Conservation (phyloP, 129 eudicot species). For the Smallanthus sonchifolius region DNA sequence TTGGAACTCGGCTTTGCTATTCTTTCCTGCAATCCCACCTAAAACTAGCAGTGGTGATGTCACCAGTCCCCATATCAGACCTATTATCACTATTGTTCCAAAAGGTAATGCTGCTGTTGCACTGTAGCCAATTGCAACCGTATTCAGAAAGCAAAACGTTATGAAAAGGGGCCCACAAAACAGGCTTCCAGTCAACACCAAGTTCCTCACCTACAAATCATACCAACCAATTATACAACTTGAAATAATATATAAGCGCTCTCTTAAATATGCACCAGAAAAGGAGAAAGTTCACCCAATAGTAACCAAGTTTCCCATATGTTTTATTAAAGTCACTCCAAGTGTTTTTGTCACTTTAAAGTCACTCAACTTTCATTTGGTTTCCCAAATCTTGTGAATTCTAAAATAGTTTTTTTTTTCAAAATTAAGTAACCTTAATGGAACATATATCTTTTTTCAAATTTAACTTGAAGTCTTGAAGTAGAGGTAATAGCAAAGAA, state of each 20-base stretch:
- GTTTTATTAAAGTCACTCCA: too few relatives aligned
- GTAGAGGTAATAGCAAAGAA: too few relatives aligned
- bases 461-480: too few relatives aligned
- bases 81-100: slow-evolving; percentile 64
- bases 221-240: too few relatives aligned
- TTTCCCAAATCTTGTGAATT: too few relatives aligned
- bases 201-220: slow-evolving; percentile 45
- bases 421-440: too few relatives aligned
- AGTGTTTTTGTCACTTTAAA: too few relatives aligned
- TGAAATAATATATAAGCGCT: too few relatives aligned
- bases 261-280: neutral
- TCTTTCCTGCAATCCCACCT: slow-evolving; percentile 73
- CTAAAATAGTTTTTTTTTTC: too few relatives aligned
- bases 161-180: slow-evolving; percentile 63
- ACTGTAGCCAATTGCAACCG: slow-evolving; percentile 54
- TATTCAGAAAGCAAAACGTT: slow-evolving; percentile 62
- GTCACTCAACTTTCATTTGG: too few relatives aligned
- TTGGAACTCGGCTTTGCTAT: slow-evolving; percentile 67
- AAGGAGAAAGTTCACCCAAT: neutral
- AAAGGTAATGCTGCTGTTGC: slow-evolving; percentile 72
- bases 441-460: too few relatives aligned
- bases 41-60: slow-evolving; percentile 65
- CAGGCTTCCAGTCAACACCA: slow-evolving; percentile 56
- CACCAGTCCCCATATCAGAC: slow-evolving; percentile 62
- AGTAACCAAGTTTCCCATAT: too few relatives aligned